Evolutionary conservation across 441 rosid genomes (phyloP), one percentile per base, ranked within the genome.

Genomic region (Flueggea neowawraea): DNA sequence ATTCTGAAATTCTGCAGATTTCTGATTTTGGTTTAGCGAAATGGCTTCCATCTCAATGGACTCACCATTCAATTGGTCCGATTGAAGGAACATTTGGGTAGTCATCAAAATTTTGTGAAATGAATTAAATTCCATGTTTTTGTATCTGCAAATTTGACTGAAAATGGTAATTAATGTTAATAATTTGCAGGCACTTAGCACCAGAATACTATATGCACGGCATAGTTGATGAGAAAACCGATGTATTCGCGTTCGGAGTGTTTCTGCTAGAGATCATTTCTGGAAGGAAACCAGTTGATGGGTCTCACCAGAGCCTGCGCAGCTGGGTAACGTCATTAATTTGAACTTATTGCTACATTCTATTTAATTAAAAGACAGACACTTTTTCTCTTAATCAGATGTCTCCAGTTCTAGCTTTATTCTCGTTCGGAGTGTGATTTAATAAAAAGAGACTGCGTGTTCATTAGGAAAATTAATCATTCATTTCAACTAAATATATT

Each of bases 11-110:
- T 61, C 67, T 41, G 15, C 16, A 94, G 97, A 94, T 94, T 63
- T 94, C 98, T 55, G 99, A 94, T 81, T 94, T 94, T 72, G 99
- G 99, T 12, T 77, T 94, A 54, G 99, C 99, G 62, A 94, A 94
- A 72, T 94, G 99, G 99, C 86, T 94, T 70, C 99, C 99, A 55
- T 87, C 99, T 60, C 95, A 94, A 69, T 94, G 96, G 97, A 77
- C 89, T 79, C 96, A 94, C 69, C 99, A 90, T 79, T 94, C 99
- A 50, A 91, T 90, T 65, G 95, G 87, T 68, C 99, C 99, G 36
- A 94, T 94, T 55, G 99, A 94, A 84, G 99, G 99, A 67, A 94
- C 97, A 68, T 94, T 94, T 74, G 99, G 98, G 98, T 94, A 93
- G 28, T 0, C 10, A 48, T 3, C 31, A 11, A 14, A 8, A 12